Evolutionary conservation across 768 basidiomycete genomes (phyloP).

Genomic region (Hypsizygus marmoreus): DNA sequence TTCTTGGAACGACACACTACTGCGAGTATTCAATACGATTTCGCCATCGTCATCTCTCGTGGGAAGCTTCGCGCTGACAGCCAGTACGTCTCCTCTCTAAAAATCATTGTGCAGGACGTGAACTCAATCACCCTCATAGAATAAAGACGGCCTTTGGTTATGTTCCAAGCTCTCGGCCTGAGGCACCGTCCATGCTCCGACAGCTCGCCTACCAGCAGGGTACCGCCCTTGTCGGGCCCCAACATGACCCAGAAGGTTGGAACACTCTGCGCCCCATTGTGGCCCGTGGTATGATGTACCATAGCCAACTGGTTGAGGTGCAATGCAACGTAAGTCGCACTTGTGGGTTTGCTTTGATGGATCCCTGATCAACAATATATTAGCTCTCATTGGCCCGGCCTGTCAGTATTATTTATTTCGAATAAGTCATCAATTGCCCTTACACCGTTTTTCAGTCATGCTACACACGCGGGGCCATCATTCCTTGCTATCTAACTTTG

Average conservation of each 20-base stretch:
- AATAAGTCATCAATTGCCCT: not conserved
- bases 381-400: constrained; percentile 51
- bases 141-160: constrained; percentile 57
- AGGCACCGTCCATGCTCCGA: constrained; percentile 45
- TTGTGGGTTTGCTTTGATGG: not conserved
- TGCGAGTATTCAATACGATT: constrained; percentile 54
- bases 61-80: constrained; percentile 51
- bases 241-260: constrained; percentile 56
- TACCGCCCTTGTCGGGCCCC: constrained; percentile 45
- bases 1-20: constrained; percentile 51
- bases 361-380: constrained; percentile 2
- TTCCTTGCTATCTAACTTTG: constrained; percentile 47
- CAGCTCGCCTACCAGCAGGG: constrained; percentile 51
- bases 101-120: not conserved
- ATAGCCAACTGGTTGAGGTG: constrained; percentile 38
- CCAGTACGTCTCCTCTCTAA: constrained; percentile 32
- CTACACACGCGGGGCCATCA: constrained; percentile 50
- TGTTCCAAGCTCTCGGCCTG: constrained; percentile 47
- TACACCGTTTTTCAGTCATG: constrained; percentile 32
- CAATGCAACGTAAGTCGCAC: constrained; percentile 41
- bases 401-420: constrained; percentile 26
- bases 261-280: constrained; percentile 41
- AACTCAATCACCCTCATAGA: constrained; percentile 25
- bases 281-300: constrained; percentile 42
- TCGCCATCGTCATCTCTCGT: constrained; percentile 45